These are phyloP conservation scores for Gracilaria vermiculophylla DNA, from an alignment of 23 red algal species.

Conservation along the genomic window DNA sequence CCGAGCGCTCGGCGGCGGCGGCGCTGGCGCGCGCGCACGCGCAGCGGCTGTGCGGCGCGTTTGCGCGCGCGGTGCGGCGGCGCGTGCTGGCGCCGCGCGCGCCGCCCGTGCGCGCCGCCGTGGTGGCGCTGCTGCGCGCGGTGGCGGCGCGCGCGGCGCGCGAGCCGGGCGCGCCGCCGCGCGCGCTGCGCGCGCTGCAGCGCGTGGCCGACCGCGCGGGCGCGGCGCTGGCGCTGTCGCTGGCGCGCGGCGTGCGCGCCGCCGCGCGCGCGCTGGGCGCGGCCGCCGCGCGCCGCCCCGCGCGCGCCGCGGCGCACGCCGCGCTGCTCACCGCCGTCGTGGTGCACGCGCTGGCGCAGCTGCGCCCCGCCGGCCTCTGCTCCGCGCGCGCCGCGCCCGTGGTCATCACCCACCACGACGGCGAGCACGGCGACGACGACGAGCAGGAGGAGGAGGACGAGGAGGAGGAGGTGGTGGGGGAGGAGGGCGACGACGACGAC, in stretches of 20 bases:
- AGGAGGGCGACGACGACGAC: neutral
- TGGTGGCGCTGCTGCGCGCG: constrained; percentile 33
- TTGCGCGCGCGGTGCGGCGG: neutral
- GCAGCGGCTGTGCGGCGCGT: neutral
- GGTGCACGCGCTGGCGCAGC: constrained; percentile 42
- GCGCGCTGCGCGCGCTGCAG: neutral
- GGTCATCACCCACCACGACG: neutral
- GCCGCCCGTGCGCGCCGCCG: neutral
- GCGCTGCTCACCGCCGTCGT: neutral
- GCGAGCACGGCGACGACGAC: neutral
- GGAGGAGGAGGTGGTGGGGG: neutral
- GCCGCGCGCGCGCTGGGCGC: neutral
- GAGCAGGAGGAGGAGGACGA: neutral
- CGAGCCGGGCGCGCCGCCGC: neutral
- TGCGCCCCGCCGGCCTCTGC: neutral
- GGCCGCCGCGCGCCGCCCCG: neutral
- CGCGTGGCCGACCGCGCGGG: neutral
- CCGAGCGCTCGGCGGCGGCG: constrained; percentile 6
- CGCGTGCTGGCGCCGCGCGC: no score
- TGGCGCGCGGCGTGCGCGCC: constrained; percentile 6
- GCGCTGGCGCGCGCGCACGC: neutral
- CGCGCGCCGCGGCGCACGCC: neutral
- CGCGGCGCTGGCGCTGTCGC: constrained; percentile 15
- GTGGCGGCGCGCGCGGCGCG: constrained; percentile 21
- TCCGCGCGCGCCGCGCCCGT: neutral